Evolutionary conservation across 805 yeast species (phyloP).

Genomic region (Starmerella riodocensis): DNA sequence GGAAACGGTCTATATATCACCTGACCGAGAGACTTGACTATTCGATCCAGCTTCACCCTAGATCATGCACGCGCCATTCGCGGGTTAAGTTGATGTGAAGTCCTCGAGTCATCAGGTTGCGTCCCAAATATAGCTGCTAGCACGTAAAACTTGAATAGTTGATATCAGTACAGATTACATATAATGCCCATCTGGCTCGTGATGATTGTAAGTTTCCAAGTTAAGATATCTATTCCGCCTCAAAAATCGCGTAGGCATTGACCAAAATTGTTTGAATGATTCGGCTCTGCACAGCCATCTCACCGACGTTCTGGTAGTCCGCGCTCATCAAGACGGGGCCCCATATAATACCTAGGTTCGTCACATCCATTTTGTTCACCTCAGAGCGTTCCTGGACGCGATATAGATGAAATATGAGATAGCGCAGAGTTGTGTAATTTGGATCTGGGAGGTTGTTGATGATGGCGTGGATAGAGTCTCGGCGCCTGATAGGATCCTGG

Average conservation of each 20-base stretch:
- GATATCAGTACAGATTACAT: too few relatives aligned
- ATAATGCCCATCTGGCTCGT: too few relatives aligned
- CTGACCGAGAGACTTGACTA: too few relatives aligned
- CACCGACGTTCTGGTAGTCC: slow-evolving; percentile 53
- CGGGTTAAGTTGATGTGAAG: too few relatives aligned
- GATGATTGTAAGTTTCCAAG: too few relatives aligned
- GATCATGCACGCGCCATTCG: too few relatives aligned
- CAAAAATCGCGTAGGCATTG: slow-evolving; percentile 73
- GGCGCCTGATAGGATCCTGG: slow-evolving; percentile 44
- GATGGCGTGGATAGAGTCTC: slow-evolving; percentile 69
- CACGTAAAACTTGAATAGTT: too few relatives aligned
- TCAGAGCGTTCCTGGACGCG: slow-evolving; percentile 52
- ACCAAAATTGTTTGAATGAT: slow-evolving; percentile 73
- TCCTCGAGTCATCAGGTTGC: too few relatives aligned
- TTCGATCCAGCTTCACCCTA: too few relatives aligned
- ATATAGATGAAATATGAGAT: slow-evolving; percentile 72
- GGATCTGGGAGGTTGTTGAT: slow-evolving; percentile 89
- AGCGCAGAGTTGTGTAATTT: slow-evolving; percentile 80
- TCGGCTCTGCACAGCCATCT: slow-evolving; percentile 58
- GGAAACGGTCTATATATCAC: too few relatives aligned
- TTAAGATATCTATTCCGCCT: slow-evolving; percentile 35
- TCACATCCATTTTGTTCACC: slow-evolving; percentile 66
- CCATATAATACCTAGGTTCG: slow-evolving; percentile 83
- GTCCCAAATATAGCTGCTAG: too few relatives aligned
- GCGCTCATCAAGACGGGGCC: slow-evolving; percentile 74